Conservation (phyloP, 2,329 filamentous ascomycete genomes). For the Scedosporium boydii region DNA sequence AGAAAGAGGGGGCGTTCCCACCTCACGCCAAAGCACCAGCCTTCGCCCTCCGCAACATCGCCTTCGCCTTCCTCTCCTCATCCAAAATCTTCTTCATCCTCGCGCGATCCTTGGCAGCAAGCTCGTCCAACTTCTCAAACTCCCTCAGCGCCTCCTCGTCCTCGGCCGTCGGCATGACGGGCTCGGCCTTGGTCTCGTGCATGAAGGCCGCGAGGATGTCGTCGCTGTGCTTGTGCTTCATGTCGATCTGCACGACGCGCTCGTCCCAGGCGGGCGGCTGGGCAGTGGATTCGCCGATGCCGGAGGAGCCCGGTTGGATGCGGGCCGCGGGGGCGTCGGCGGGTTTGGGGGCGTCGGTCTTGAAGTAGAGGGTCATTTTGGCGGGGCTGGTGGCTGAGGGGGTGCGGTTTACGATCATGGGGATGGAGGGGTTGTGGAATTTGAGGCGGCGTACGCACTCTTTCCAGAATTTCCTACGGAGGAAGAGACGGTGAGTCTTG, state of each 20-base stretch:
- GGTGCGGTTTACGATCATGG: constrained; percentile 72
- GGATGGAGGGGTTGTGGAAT: constrained; percentile 81
- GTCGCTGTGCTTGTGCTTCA: constrained; percentile 51
- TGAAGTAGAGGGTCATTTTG: constrained; percentile 56
- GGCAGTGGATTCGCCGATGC: constrained; percentile 35
- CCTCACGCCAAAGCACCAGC: constrained; percentile 18
- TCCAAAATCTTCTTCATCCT: constrained; percentile 41
- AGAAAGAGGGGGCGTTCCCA: neutral
- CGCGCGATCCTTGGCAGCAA: constrained; percentile 44
- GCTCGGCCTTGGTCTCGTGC: constrained; percentile 48
- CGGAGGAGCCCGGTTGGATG: constrained; percentile 37
- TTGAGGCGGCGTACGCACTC: constrained; percentile 77
- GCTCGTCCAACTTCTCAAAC: constrained; percentile 42
- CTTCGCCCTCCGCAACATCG: constrained; percentile 30
- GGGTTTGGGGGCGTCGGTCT: constrained; percentile 21
- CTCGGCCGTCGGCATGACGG: constrained; percentile 45
- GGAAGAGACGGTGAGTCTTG: constrained; percentile 17
- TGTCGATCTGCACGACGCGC: constrained; percentile 46
- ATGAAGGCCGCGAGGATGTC: constrained; percentile 57
- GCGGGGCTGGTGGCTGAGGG: constrained; percentile 47
- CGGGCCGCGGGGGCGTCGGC: constrained; percentile 17
- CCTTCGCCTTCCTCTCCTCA: constrained; percentile 53
- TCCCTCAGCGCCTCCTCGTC: constrained; percentile 49
- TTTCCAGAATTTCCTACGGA: constrained; percentile 75
- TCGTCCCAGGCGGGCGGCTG: constrained; percentile 38